Conservation (phyloP, 352 stramenopile species). For the Globisporangium emineosum region DNA sequence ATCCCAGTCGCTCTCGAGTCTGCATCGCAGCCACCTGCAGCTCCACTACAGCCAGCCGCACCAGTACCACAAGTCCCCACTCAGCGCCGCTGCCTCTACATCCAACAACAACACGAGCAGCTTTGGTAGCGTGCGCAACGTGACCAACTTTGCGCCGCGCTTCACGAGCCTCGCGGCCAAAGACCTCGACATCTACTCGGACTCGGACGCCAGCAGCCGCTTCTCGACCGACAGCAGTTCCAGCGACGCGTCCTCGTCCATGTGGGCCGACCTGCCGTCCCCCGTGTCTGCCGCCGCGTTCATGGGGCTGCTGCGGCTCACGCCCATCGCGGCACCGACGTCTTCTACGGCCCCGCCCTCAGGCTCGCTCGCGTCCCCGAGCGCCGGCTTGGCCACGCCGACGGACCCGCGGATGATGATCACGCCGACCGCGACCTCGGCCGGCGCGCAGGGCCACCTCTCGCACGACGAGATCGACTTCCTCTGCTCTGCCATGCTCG, state of each 20-base stretch:
- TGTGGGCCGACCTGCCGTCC: conserved; percentile 55
- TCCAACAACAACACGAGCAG: background rate
- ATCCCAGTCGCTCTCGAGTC: background rate
- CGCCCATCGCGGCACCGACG: conserved; percentile 16
- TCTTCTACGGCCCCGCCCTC: background rate
- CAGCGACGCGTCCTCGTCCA: conserved; percentile 48
- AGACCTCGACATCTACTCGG: conserved; percentile 62
- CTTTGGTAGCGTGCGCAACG: conserved; percentile 12
- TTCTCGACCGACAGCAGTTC: conserved; percentile 50
- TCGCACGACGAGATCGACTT: conserved; percentile 87
- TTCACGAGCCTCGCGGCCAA: conserved; percentile 31
- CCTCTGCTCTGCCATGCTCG: conserved; percentile 76
- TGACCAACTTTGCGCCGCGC: conserved; percentile 16
- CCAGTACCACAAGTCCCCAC: conserved; percentile 8
- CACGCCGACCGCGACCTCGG: conserved; percentile 7
- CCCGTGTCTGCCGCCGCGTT: conserved; percentile 16
- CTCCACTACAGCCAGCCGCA: conserved; percentile 11
- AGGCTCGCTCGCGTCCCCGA: conserved; percentile 19
- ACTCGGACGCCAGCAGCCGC: conserved; percentile 58
- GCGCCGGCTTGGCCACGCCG: conserved; percentile 6
- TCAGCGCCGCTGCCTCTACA: background rate
- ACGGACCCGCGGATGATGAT: conserved; percentile 9
- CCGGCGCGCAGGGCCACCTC: conserved; percentile 35
- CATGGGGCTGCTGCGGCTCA: conserved; percentile 14
- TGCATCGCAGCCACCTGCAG: conserved; percentile 17